Conservation (phyloP, 1,139 yeast species). For the Geotrichum candidum region DNA sequence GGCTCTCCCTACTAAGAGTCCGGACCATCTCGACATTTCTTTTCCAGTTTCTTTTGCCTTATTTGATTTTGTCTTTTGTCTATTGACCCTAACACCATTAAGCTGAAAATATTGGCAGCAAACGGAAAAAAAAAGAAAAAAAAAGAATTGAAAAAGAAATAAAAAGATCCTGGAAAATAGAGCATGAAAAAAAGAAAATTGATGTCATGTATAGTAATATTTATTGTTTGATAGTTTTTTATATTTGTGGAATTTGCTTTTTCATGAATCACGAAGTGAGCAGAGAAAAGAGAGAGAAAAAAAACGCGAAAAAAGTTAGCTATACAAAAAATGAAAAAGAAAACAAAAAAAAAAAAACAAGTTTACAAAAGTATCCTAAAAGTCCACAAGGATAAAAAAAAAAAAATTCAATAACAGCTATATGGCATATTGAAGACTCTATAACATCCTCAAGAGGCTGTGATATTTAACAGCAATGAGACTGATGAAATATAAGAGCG, state of each 20-base stretch:
- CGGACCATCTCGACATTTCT: background rate
- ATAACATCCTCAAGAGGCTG: too few relatives aligned
- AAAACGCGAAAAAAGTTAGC: background rate
- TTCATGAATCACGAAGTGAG: background rate
- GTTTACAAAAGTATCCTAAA: too few relatives aligned
- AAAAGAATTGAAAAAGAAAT: background rate
- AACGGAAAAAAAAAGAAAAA: too few relatives aligned
- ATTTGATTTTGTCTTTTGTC: background rate
- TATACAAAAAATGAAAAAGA: slow-evolving; percentile 4
- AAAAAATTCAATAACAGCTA: background rate
- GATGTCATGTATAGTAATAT: background rate
- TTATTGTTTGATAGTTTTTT: background rate
- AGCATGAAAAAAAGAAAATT: background rate
- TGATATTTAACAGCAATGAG: too few relatives aligned
- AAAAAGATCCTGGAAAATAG: background rate
- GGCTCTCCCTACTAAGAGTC: slow-evolving; percentile 30
- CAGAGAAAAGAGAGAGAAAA: background rate
- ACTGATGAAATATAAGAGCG: too few relatives aligned
- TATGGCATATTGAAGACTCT: too few relatives aligned
- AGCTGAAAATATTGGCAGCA: too few relatives aligned
- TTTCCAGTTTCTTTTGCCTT: background rate
- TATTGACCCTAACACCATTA: background rate
- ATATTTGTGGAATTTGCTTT: too few relatives aligned
- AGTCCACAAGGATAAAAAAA: background rate
- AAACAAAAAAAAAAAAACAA: slow-evolving; percentile 8